Evolutionary conservation across 2,329 filamentous ascomycete species (phyloP), one percentile per base, ranked within the genome.

Genomic region (Sclerotinia trifoliorum): DNA sequence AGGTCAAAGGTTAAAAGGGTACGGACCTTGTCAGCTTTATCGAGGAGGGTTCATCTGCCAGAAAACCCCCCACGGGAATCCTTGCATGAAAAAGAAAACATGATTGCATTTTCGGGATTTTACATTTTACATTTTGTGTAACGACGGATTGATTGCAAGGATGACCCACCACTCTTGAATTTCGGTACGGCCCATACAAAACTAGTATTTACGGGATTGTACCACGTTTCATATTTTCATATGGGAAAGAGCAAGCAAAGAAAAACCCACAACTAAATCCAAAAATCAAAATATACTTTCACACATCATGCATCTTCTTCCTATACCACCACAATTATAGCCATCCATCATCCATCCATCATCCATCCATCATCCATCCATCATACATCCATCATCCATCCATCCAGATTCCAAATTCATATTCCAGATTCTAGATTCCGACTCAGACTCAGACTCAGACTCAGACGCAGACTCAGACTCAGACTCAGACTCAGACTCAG

Each of bases 181-280:
- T 49, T 65, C 52, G 64, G 64, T 52, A 26, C 42, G 32, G 35
- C 17, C 26, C 29, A 57, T 57, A 24, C 29, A n/a, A n/a, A 60
- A 11, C 44, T 35, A 35, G 35, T 35, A 35, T 35, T 52, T n/a
- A n/a, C n/a, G n/a, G n/a, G 55, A 35, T 35, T 52, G 55, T 46
- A 39, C 65, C 29, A 62, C 65, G 56, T 62, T 67, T 67, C 65
- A n/a, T n/a, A n/a, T n/a, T n/a, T n/a, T n/a, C n/a, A n/a, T n/a
- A n/a, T n/a, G n/a, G n/a, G n/a, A n/a, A n/a, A n/a, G n/a, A n/a
- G n/a, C n/a, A n/a, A n/a, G n/a, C n/a, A n/a, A n/a, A n/a, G n/a
- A n/a, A n/a, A n/a, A n/a, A n/a, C n/a, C n/a, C n/a, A n/a, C n/a
- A 62, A 13, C 35, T 11, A 39, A 39, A 39, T 2, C 35, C 11